These are phyloP conservation scores for Schwanniomyces etchellsii DNA, from an alignment of 1,139 yeast genomes.

Conservation along the genomic window DNA sequence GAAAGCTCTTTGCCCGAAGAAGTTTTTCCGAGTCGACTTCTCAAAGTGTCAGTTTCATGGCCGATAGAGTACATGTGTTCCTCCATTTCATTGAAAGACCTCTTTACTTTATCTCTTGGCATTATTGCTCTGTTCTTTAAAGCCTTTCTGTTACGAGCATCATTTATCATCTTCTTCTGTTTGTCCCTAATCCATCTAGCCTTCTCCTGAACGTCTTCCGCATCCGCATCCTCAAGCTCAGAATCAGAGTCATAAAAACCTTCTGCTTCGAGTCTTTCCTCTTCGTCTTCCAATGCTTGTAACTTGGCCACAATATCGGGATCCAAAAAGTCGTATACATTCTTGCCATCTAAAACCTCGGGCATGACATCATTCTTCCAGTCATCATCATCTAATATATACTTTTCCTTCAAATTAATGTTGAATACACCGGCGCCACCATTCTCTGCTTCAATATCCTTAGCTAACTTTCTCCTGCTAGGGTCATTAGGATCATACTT, in stretches of 20 bases:
- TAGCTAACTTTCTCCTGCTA: constrained; percentile 71
- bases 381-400: constrained; percentile 87
- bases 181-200: constrained; percentile 95
- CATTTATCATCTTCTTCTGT: constrained; percentile 88
- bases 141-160: constrained; percentile 81
- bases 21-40: constrained; percentile 40
- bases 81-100: constrained; percentile 77
- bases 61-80: constrained; percentile 85
- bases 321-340: constrained; percentile 95
- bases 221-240: constrained; percentile 59
- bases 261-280: constrained; percentile 85
- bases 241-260: constrained; percentile 94
- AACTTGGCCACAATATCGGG: constrained; percentile 91
- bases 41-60: constrained; percentile 69
- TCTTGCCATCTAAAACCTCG: constrained; percentile 91
- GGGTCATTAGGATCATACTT: constrained; percentile 81
- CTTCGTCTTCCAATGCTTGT: constrained; percentile 95
- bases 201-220: constrained; percentile 71
- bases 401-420: constrained; percentile 86
- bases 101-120: constrained; percentile 86
- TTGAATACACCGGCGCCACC: constrained; percentile 99
- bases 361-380: constrained; percentile 99
- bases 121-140: constrained; percentile 83
- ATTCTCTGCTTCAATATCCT: constrained; percentile 87
- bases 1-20: constrained; percentile 38